These are phyloP conservation scores for Brassica cretica DNA, from an alignment of 345 rosid species.

Conservation along the genomic window DNA sequence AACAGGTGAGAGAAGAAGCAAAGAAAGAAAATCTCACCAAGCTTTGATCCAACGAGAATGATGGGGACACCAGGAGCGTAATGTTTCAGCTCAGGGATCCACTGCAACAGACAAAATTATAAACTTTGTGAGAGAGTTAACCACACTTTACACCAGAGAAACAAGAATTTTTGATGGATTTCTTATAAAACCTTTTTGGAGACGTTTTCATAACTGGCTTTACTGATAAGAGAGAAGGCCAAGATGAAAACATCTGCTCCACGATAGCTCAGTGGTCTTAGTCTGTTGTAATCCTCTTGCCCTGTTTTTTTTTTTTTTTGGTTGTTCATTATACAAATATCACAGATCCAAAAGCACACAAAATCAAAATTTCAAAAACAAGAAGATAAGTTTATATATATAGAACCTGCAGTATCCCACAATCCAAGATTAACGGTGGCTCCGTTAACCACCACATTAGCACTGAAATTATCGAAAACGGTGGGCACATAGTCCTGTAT, in stretches of 20 bases:
- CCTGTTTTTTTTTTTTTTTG: constrained; percentile 43
- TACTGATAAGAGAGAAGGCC: constrained; percentile 95
- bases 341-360: constrained; percentile 2
- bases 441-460: constrained; percentile 92
- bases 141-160: not conserved
- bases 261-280: constrained; percentile 90
- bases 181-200: constrained; percentile 61
- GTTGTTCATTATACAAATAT: not conserved
- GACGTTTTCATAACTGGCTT: constrained; percentile 97
- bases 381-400: not conserved
- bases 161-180: not conserved
- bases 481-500: constrained; percentile 91
- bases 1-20: not conserved
- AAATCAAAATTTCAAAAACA: not conserved
- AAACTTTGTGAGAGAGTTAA: not conserved
- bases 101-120: constrained; percentile 48
- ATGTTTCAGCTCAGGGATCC: constrained; percentile 98
- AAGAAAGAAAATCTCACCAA: constrained; percentile 52
- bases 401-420: constrained; percentile 95
- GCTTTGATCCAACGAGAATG: constrained; percentile 91
- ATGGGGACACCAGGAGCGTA: constrained; percentile 94
- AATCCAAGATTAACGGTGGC: constrained; percentile 82
- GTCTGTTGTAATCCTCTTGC: constrained; percentile 89
- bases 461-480: constrained; percentile 95
- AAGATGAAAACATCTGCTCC: constrained; percentile 97